Evolutionary conservation across 208 protist species (phyloP).

Genomic region (Acanthamoeba lenticulata): DNA sequence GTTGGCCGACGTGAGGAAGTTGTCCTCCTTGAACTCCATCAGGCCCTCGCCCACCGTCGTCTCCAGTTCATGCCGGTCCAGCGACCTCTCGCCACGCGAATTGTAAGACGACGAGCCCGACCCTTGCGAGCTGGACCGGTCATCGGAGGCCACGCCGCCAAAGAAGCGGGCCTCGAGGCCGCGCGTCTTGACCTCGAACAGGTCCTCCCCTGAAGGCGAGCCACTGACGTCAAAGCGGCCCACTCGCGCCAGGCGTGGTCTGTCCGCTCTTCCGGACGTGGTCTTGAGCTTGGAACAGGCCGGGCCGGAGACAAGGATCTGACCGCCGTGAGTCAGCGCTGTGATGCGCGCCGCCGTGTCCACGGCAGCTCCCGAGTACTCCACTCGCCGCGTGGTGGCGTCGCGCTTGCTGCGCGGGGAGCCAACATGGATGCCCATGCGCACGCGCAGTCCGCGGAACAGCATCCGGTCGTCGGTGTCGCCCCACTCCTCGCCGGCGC

Average conservation of each 20-base stretch:
- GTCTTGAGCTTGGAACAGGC: neutral
- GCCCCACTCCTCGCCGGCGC: neutral
- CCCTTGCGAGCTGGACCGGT: neutral
- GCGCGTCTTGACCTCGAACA: neutral
- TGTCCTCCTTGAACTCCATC: neutral
- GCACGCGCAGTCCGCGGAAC: slow-evolving; percentile 35
- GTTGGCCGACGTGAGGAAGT: neutral
- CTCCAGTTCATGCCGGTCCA: neutral
- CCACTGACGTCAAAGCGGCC: neutral
- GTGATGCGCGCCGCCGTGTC: slow-evolving; percentile 1
- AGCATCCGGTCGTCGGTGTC: neutral
- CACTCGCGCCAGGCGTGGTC: neutral
- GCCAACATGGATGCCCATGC: slow-evolving; percentile 27
- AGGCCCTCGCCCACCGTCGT: neutral
- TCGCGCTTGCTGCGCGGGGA: neutral
- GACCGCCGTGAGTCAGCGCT: neutral
- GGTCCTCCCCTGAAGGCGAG: neutral
- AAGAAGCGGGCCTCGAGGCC: neutral
- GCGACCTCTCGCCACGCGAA: neutral
- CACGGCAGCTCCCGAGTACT: neutral
- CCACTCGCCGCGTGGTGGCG: neutral
- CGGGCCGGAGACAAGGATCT: neutral
- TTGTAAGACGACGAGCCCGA: neutral
- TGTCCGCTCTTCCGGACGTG: neutral
- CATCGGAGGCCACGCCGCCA: neutral